These are phyloP conservation scores for Tagetes erecta DNA, from an alignment of 129 eudicot genomes.

Conservation along the genomic window DNA sequence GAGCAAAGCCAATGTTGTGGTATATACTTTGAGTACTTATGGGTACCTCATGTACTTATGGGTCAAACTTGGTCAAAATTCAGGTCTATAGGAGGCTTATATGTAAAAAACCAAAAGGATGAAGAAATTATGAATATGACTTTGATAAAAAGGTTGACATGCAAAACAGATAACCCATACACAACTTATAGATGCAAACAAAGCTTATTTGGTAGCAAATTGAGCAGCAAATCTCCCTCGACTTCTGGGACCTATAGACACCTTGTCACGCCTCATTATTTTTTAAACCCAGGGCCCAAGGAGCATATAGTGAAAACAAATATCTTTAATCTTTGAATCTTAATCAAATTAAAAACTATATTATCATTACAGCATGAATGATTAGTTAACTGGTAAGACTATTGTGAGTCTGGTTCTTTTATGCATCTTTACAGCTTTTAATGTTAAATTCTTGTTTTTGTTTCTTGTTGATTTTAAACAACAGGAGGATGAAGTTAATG, in stretches of 20 bases:
- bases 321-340: background rate
- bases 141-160: too few relatives aligned
- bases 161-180: too few relatives aligned
- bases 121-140: too few relatives aligned
- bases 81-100: too few relatives aligned
- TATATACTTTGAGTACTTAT: background rate
- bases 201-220: too few relatives aligned
- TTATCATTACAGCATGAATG: background rate
- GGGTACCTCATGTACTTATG: too few relatives aligned
- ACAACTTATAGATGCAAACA: too few relatives aligned
- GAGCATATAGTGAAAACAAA: background rate
- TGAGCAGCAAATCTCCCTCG: too few relatives aligned
- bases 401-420: conserved; percentile 11
- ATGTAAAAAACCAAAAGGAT: too few relatives aligned
- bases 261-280: too few relatives aligned
- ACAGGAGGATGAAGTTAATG: conserved; percentile 41
- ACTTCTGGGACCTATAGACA: too few relatives aligned
- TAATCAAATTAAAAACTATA: background rate
- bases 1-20: background rate
- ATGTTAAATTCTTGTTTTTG: background rate
- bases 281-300: background rate
- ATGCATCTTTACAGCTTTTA: background rate
- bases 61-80: too few relatives aligned
- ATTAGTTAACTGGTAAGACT: background rate
- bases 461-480: conserved; percentile 16